Percentiles rank a stretch among this genome's conserved stretches.
Evolutionary conservation across 2,329 filamentous ascomycete genomes (phyloP).

Genomic region (Xylaria polymorpha): DNA sequence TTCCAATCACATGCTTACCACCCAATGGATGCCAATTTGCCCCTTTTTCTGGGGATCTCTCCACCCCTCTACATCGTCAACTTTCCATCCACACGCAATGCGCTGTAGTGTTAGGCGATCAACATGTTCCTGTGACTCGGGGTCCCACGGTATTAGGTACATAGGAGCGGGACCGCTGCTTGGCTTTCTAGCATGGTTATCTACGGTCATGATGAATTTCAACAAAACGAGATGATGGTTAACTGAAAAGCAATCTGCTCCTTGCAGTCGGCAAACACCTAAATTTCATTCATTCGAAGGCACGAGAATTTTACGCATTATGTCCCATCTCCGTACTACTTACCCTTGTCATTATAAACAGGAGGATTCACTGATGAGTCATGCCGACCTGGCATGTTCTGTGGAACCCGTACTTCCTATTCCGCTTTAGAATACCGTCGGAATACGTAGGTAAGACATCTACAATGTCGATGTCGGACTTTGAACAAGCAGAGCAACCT

Average conservation of each 20-base stretch:
- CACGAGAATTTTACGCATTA: not conserved
- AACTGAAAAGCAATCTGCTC: not conserved
- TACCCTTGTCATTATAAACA: not conserved
- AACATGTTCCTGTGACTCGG: slow-evolving; percentile 40
- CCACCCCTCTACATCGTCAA: slow-evolving; percentile 38
- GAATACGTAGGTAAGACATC: not conserved
- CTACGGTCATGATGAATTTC: slow-evolving; percentile 1
- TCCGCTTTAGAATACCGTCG: not conserved
- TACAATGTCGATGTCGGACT: not conserved
- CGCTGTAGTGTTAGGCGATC: slow-evolving; percentile 41
- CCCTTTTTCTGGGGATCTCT: slow-evolving; percentile 36
- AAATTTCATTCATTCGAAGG: not conserved
- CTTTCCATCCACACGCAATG: slow-evolving; percentile 42
- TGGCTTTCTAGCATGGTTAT: not conserved
- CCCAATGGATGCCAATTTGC: slow-evolving; percentile 38
- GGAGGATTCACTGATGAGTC: not conserved
- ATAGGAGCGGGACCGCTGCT: slow-evolving; percentile 2
- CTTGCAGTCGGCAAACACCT: not conserved
- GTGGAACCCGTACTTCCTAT: slow-evolving; percentile 1
- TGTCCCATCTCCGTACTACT: too few relatives aligned
- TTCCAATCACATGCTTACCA: slow-evolving; percentile 33
- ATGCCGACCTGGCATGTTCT: not conserved
- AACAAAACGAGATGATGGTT: not conserved
- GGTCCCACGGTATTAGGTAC: slow-evolving; percentile 41
- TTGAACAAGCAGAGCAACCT: too few relatives aligned